Percentiles rank a stretch among this genome's conserved stretches.
Conservation (phyloP, 768 basidiomycete species). For the Auriscalpium vulgare region DNA sequence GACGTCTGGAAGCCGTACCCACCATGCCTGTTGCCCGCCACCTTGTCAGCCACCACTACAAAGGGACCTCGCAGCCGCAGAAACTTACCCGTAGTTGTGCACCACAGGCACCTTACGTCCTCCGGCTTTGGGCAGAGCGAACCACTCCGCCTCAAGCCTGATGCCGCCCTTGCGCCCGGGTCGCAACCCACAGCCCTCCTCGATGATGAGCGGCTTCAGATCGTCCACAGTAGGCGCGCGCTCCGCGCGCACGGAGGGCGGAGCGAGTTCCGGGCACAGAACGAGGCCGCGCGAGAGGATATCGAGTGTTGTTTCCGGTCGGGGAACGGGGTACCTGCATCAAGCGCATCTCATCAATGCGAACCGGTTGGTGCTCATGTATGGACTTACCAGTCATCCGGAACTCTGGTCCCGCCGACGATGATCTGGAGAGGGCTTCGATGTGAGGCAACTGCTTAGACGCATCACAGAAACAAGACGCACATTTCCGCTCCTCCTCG, state of each 20-base stretch:
- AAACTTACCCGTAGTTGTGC: slow-evolving; percentile 56
- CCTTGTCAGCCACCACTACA: neutral
- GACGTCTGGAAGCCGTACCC: slow-evolving; percentile 59
- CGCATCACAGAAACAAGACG: neutral
- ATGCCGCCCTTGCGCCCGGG: slow-evolving; percentile 65
- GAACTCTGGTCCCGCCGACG: slow-evolving; percentile 50
- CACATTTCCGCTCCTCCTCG: slow-evolving; percentile 48
- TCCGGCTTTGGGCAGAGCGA: slow-evolving; percentile 21
- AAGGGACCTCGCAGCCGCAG: neutral
- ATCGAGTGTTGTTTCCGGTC: slow-evolving; percentile 51
- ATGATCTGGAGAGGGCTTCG: slow-evolving; percentile 30
- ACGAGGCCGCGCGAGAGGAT: slow-evolving; percentile 42
- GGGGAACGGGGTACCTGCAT: slow-evolving; percentile 49
- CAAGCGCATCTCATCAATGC: neutral
- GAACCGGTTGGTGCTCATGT: neutral
- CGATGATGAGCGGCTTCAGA: slow-evolving; percentile 29
- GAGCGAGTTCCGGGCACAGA: slow-evolving; percentile 25
- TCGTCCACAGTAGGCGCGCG: slow-evolving; percentile 29
- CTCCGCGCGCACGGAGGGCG: slow-evolving; percentile 18
- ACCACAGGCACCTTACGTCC: slow-evolving; percentile 38
- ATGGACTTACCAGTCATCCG: slow-evolving; percentile 49
- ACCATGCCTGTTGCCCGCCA: slow-evolving; percentile 36
- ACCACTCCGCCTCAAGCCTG: slow-evolving; percentile 42
- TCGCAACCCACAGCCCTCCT: slow-evolving; percentile 50
- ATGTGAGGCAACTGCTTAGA: too few relatives aligned